These are phyloP conservation scores for Neoboletus magnificus DNA, from an alignment of 768 basidiomycete genomes.

Conservation along the genomic window DNA sequence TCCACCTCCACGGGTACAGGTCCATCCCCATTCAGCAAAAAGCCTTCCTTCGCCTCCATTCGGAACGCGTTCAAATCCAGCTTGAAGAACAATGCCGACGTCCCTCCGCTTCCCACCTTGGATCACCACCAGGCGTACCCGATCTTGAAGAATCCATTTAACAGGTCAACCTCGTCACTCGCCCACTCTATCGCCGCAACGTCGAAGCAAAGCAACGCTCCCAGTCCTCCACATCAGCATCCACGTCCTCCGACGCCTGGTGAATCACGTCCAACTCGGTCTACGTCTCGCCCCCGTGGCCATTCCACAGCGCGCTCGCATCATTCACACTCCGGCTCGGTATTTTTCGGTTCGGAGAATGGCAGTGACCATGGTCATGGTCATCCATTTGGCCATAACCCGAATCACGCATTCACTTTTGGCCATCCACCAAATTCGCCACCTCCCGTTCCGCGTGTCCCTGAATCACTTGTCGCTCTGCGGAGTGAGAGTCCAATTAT, in stretches of 20 bases:
- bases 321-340: slow-evolving; percentile 74
- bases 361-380: slow-evolving; percentile 65
- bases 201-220: slow-evolving; percentile 39
- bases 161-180: slow-evolving; percentile 76
- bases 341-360: slow-evolving; percentile 64
- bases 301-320: slow-evolving; percentile 67
- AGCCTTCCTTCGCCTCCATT: slow-evolving; percentile 81
- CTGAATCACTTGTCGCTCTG: slow-evolving; percentile 51
- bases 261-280: slow-evolving; percentile 34
- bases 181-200: slow-evolving; percentile 42
- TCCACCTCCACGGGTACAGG: slow-evolving; percentile 12
- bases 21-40: slow-evolving; percentile 64
- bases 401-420: slow-evolving; percentile 23
- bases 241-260: slow-evolving; percentile 60
- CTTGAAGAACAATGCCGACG: slow-evolving; percentile 49
- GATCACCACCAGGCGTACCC: slow-evolving; percentile 64
- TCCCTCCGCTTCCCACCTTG: slow-evolving; percentile 73
- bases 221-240: slow-evolving; percentile 46
- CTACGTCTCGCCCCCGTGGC: slow-evolving; percentile 47
- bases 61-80: slow-evolving; percentile 79
- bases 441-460: slow-evolving; percentile 77
- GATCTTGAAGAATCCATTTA: slow-evolving; percentile 77
- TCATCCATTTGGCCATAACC: slow-evolving; percentile 31
- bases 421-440: slow-evolving; percentile 48
- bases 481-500: slow-evolving; percentile 50